Evolutionary conservation across 2,329 filamentous ascomycete genomes (phyloP), one percentile per base, ranked within the genome.

Genomic region (Microcyclosporella mali): DNA sequence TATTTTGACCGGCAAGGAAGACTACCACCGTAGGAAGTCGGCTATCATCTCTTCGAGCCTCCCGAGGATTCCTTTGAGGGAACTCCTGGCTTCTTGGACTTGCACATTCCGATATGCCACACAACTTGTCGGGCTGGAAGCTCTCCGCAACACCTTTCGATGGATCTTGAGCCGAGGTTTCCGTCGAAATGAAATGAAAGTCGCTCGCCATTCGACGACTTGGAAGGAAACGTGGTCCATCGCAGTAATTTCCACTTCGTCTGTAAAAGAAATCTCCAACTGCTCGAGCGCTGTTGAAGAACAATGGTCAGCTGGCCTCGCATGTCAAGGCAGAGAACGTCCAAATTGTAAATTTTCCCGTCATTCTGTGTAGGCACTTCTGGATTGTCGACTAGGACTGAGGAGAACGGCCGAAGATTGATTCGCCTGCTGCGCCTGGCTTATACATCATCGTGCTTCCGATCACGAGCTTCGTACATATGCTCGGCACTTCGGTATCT

Each of bases 121-220:
- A 0, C 62, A 53, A 0, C 50, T 46, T 29, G 67, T 70, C 1
- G 69, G 66, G 0, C 73, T 72, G 6, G 76, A 59, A 9, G 69
- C 61, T 17, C 64, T 63, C 18, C 62, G 60, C 35, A 72, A 62
- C 6, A 68, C 62, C 50, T 70, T 76, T 9, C 74, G 70, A 37
- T 73, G 64, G 3, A 60, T 36, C 16, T 49, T 48, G 37, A 58
- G 19, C 62, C 62, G 62, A 11, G 63, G 56, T 8, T 64, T 63
- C 39, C 64, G 70, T 42, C 57, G 61, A 1, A 72, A 56, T 45
- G 73, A 73, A 8, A 70, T 70, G 2, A 70, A 60, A 41, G 21
- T 70, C 53, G 12, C 63, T 62, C 63, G 59, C 70, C 70, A 74
- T 16, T 70, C 70, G 67, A 71, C 70, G 35, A 46, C 40, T 27